Conservation (phyloP, 768 basidiomycete species). For the Mycena filopes region DNA sequence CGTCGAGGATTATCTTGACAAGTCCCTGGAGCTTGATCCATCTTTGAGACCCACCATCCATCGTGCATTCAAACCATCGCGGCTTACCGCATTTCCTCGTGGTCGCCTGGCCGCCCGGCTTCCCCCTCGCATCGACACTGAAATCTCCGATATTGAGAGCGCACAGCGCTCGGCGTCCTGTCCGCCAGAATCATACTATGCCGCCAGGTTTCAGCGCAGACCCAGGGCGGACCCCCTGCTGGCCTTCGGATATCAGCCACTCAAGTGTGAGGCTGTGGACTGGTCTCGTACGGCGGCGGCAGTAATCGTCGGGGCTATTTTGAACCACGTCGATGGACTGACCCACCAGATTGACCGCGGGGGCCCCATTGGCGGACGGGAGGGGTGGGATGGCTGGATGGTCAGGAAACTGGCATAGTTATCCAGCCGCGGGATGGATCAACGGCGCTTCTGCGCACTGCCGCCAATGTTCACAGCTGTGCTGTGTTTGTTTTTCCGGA, state of each 20-base stretch:
- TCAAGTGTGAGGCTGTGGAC: conserved; percentile 58
- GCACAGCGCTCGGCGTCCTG: conserved; percentile 50
- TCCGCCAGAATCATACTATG: conserved; percentile 53
- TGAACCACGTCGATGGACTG: conserved; percentile 47
- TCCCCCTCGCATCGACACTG: conserved; percentile 32
- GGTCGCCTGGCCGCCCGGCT: conserved; percentile 12
- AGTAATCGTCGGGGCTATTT: conserved; percentile 55
- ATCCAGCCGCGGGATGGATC: neutral
- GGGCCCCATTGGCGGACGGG: conserved; percentile 46
- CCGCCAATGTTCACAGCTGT: too few species aligned
- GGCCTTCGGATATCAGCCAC: conserved; percentile 60
- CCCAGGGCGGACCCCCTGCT: conserved; percentile 38
- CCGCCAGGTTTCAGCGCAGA: conserved; percentile 46
- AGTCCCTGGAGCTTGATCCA: conserved; percentile 61
- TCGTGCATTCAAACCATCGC: conserved; percentile 1
- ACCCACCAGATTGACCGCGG: conserved; percentile 43
- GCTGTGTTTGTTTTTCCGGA: too few species aligned
- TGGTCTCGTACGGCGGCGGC: conserved; percentile 66
- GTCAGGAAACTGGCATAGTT: conserved; percentile 13
- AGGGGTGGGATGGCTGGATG: conserved; percentile 60
- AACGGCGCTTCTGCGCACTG: too few species aligned
- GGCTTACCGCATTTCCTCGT: conserved; percentile 19
- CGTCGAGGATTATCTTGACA: conserved; percentile 50
- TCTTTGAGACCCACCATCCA: conserved; percentile 60
- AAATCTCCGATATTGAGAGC: conserved; percentile 49